Evolutionary conservation across 805 yeast species (phyloP).

Genomic region (Candida montana): DNA sequence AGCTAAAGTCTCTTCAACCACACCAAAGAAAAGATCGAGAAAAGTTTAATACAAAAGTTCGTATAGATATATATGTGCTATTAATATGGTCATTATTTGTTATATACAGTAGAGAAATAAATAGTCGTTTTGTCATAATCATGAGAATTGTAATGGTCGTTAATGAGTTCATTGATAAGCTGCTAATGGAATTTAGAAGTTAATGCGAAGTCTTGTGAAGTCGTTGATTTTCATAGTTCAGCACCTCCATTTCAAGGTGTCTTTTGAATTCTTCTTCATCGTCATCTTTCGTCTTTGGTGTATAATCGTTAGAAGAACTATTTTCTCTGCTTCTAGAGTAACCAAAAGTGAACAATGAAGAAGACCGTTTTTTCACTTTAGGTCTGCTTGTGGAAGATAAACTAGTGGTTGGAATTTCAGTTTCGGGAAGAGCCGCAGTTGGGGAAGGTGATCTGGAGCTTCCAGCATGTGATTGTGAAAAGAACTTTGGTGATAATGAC

Average conservation of each 20-base stretch:
- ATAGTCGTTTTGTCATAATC: too few species aligned
- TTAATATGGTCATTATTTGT: too few species aligned
- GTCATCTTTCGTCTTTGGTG: conserved; percentile 10
- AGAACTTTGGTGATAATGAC: conserved; percentile 20
- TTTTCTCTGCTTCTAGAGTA: neutral
- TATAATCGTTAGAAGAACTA: too few species aligned
- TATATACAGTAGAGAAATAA: too few species aligned
- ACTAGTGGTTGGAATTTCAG: neutral
- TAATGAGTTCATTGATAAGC: too few species aligned
- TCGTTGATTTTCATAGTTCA: conserved; percentile 18
- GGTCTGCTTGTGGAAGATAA: neutral
- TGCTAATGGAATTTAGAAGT: too few species aligned
- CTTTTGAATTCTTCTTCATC: conserved; percentile 21
- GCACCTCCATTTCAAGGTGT: conserved; percentile 20
- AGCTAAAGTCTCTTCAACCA: neutral
- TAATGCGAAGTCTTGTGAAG: conserved; percentile 2
- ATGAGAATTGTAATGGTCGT: too few species aligned
- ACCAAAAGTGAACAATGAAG: neutral
- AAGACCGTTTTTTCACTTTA: neutral
- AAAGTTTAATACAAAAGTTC: neutral
- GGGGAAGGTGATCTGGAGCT: conserved; percentile 1
- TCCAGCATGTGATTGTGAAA: neutral
- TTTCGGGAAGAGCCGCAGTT: neutral
- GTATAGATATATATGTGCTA: too few species aligned
- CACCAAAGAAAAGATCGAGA: neutral